phyloP scores from a whole-genome alignment of 495 filamentous ascomycete genomes.

The Rostrohypoxylon terebratum region DNA sequence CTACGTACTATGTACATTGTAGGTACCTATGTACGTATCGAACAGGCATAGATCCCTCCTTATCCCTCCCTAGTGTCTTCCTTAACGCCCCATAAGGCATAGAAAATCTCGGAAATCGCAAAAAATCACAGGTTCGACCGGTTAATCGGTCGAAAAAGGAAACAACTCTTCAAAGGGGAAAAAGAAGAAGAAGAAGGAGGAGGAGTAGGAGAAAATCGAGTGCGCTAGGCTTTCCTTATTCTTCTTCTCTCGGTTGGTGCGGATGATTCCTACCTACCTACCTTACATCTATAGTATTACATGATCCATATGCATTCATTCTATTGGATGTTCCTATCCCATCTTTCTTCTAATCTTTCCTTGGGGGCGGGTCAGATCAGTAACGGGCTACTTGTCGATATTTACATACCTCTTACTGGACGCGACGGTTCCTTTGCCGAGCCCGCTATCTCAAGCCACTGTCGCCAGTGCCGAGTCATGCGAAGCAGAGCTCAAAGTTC shows the following conservation, averaged over 20 bases:
- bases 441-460: slow-evolving; percentile 15
- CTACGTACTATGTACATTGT: too few relatives aligned
- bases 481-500: slow-evolving; percentile 7
- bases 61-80: neutral
- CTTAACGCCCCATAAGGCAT: neutral
- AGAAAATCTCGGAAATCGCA: neutral
- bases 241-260: slow-evolving; percentile 31
- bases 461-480: slow-evolving; percentile 9
- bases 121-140: neutral
- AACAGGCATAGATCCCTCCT: neutral
- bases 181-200: too few relatives aligned
- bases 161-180: slow-evolving; percentile 2
- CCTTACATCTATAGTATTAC: too few relatives aligned
- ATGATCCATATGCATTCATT: neutral
- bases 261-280: slow-evolving; percentile 12
- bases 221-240: slow-evolving; percentile 37
- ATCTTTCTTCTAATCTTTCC: neutral
- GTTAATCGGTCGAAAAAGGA: neutral
- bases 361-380: slow-evolving; percentile 29
- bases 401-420: neutral
- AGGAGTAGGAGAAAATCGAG: too few relatives aligned
- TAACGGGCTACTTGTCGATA: slow-evolving; percentile 17
- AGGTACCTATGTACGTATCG: too few relatives aligned
- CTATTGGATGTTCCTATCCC: neutral
- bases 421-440: neutral